Base-by-base conservation (phyloP, 305 asterid genomes). In the Coffea humblotiana region DNA sequence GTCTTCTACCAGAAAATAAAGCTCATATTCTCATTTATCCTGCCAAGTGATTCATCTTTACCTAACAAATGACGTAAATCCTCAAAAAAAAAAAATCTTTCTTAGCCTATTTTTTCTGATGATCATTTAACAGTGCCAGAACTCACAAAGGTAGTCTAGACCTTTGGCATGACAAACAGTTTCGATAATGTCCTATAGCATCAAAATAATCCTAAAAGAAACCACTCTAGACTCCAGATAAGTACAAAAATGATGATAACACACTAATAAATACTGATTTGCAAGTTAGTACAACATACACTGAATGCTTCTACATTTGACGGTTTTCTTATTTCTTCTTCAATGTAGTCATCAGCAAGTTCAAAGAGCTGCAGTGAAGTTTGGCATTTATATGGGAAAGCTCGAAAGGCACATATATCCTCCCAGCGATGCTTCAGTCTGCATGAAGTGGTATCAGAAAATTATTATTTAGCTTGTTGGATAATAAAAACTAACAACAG, bases 311-410 rank as follows among this genome's bases (percentile, higher is more conserved):
- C 87, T 80, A 80, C 89, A 76, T 79, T 84, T 14, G 90, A 68
- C 54, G 94, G 95, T 83, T 93, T 95, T 86, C 84, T 87, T 83
- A 94, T 95, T 89, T 92, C 99, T 89, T 91, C 88, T 84, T 93
- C 97, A 88, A 95, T 90, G 81, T 89, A 93, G 75, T 91, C 97
- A 78, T 95, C 98, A 82, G 73, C 84, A 77, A 95, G 98, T 82
- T 93, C 99, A 79, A 75, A 80, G 81, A 94, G 94, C 83, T 91
- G 97, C 76, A 93, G 85, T 25, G 88, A 83, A 43, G 82, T 84
- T 77, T 92, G 97, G 83, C 87, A 85, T 88, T 91, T 93, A 65
- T 75, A 81, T 76, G 99, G 99, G 80, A 95, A 94, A 77, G 83
- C 92, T 79, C 84, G 90, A 80, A 95, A 93, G 78, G 91, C 88